Base-by-base conservation (phyloP, 768 basidiomycete genomes). In the Hygrocybe coccinea region DNA sequence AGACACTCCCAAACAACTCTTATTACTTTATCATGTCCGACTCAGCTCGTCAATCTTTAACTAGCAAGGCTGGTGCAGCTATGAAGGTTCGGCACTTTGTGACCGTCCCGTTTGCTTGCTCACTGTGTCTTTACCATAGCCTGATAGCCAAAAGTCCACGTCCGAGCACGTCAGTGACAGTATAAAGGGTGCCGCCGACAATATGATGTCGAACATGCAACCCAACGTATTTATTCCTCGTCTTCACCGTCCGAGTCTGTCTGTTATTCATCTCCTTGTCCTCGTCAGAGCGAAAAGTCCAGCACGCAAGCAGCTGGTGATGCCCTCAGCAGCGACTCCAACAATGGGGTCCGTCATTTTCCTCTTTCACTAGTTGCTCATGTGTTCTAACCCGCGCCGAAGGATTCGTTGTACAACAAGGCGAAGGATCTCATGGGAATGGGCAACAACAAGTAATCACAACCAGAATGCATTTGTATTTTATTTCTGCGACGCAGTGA, bases 81-180 rank as follows among this genome's bases (percentile, higher is more conserved):
- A 2, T 81, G 51, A 82, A 84, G 79, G 81, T 82, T 47, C 29
- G 9, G 12, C 15, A 3, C 50, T 50, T 33, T 21, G 19, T 33
- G 21, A 39, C 21, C 11, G 34, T 25, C 48, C 25, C 24, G 9
- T 50, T 29, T 38, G 12, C 4, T 2, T 10, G 43, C 41, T 36
- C 15, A 24, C 17, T 10, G 21, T 34, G 9, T 2, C 35, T 15
- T 39, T 38, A n/a, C 25, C 15, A 3, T n/a, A 83, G 82, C 82
- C 82, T 61, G 82, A 84, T 60, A 79, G 77, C 33, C 71, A 84
- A 73, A 85, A 85, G 73, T 57, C 72, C n/a, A 72, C 69, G 54
- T 68, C 74, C 25, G 83, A 85, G 73, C 74, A 81, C 21, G 59
- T 72, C 8, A 66, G 75, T 47, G 84, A 85, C 70, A 66, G 62